Base-by-base conservation (phyloP, 495 filamentous ascomycete species). In the Annulohypoxylon nitens region DNA sequence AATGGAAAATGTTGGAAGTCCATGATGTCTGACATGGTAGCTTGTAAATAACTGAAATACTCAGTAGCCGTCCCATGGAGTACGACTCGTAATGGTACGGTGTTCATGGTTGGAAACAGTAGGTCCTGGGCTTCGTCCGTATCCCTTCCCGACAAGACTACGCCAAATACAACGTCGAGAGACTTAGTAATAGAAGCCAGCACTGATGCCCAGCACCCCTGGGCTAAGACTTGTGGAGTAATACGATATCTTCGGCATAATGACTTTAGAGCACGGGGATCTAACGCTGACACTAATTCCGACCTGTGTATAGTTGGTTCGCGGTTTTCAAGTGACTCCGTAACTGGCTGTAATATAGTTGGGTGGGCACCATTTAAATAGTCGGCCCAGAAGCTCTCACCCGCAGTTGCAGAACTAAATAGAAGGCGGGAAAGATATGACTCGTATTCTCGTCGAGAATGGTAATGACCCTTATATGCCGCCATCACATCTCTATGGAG, bases 71-170 rank as follows among this genome's bases (percentile, higher is more conserved):
- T 85, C 18, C 92, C 92, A 69, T 93, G 90, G 10, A 93, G 74
- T 4, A 93, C 80, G 11, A 85, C 81, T 11, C 92, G 82, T 1
- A 93, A 80, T 0, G 88, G 85, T 0, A 94, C 87, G 0, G 92
- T 94, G 71, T 93, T 94, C 91, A 94, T 94, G 4, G 90, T 89
- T 7, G 92, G 92, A 71, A 94, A 94, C 73, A 92, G 81, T n/a
- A 92, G 76, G 16, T 85, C 77, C 30, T 87, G 82, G 5, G 88
- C 83, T 16, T 83, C 80, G 23, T 89, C 88, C 3, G 83, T 84
- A 63, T 91, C 88, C 30, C 92, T 83, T 14, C 92, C 92, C 3
- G 92, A 91, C 11, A 94, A 82, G 10, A 94, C 90, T 0, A 89
- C 86, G 11, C 92, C 92, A 68, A 92, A 94, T 0, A 86, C 83